Percentiles rank a stretch among this genome's conserved stretches.
Conservation (phyloP, 2,329 filamentous ascomycete genomes). For the Pseudogymnoascus sp. region DNA sequence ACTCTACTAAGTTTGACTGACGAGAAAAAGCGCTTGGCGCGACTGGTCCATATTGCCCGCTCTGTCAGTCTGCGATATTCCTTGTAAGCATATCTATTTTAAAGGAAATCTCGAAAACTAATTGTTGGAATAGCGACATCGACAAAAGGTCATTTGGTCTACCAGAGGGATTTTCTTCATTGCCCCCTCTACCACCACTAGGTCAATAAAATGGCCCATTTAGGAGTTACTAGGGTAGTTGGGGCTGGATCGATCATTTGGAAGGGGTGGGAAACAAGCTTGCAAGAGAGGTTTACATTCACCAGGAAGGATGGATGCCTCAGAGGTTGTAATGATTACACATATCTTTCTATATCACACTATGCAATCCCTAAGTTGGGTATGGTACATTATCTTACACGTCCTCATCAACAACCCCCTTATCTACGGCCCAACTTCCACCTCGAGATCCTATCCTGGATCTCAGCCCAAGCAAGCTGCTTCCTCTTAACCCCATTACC, state of each 20-base stretch:
- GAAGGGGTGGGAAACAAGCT: not conserved
- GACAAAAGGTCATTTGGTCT: not conserved
- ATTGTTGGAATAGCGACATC: not conserved
- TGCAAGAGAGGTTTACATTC: not conserved
- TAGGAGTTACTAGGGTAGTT: not conserved
- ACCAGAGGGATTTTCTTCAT: not conserved
- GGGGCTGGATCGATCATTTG: not conserved
- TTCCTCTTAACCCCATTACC: constrained; percentile 53
- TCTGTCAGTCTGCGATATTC: constrained; percentile 16
- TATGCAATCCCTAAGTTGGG: constrained; percentile 8
- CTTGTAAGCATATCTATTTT: not conserved
- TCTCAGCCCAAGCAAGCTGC: constrained; percentile 75
- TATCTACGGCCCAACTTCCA: constrained; percentile 72
- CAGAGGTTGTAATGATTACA: not conserved
- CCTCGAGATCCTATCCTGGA: constrained; percentile 75
- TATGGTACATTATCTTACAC: constrained; percentile 13
- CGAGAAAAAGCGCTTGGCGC: constrained; percentile 20
- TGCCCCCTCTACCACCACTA: not conserved
- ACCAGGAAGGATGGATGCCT: not conserved
- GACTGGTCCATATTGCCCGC: constrained; percentile 18
- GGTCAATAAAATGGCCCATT: not conserved
- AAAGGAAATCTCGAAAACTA: not conserved
- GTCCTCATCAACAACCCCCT: constrained; percentile 11
- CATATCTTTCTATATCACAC: constrained; percentile 4
- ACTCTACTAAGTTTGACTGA: constrained; percentile 19